Conservation (phyloP, 495 filamentous ascomycete genomes). For the Podospora didyma region DNA sequence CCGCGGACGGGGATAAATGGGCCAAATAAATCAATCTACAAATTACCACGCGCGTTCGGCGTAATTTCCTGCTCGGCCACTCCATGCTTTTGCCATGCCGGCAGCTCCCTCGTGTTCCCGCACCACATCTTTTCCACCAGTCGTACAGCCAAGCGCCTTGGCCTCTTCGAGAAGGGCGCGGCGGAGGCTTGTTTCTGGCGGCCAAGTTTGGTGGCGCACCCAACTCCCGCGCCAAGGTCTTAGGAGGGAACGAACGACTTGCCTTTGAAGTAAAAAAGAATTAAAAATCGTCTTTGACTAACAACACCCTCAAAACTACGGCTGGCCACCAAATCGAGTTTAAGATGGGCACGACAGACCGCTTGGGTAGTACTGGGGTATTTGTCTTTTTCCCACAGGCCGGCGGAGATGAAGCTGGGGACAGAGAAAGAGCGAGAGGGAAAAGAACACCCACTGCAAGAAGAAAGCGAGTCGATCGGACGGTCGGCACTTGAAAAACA, state of each 20-base stretch:
- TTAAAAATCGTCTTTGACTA: too few species aligned
- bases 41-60: not conserved
- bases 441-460: not conserved
- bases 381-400: too few species aligned
- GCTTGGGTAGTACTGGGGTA: too few species aligned
- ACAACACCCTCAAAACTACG: too few species aligned
- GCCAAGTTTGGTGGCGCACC: not conserved
- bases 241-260: not conserved
- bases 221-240: not conserved
- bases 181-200: not conserved
- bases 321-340: too few species aligned
- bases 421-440: too few species aligned
- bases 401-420: not conserved
- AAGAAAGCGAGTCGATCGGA: not conserved
- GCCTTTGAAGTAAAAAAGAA: too few species aligned
- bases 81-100: not conserved
- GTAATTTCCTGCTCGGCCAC: slow-evolving; percentile 2
- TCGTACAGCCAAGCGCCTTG: not conserved
- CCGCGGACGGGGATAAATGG: not conserved
- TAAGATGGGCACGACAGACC: too few species aligned
- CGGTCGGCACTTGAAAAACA: not conserved
- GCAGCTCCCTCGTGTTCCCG: not conserved
- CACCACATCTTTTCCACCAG: not conserved
- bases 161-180: not conserved
- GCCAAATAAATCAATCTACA: not conserved